Evolutionary conservation across 176 grass and related monocot species (phyloP).

Genomic region (Metroxylon sagu): DNA sequence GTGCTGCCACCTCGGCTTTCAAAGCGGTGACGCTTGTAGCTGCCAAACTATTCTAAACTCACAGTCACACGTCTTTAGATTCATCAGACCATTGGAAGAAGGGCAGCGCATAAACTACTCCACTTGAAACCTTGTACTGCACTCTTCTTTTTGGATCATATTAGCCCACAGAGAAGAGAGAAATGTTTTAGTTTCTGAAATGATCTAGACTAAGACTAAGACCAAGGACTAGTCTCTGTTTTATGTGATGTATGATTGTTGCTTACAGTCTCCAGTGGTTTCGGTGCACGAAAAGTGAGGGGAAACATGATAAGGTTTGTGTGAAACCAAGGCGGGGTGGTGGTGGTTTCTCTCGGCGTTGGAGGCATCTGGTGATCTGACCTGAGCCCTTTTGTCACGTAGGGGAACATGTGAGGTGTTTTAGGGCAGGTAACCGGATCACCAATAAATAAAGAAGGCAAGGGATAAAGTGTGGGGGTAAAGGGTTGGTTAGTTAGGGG

Average conservation of each 20-base stretch:
- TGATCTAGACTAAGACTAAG: too few species aligned
- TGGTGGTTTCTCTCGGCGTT: background rate
- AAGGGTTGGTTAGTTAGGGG: constrained; percentile 1
- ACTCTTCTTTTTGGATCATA: constrained; percentile 1
- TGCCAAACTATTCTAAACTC: background rate
- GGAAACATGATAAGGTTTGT: constrained; percentile 17
- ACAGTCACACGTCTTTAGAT: background rate
- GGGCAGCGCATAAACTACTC: background rate
- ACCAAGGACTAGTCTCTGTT: background rate
- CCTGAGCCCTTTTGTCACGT: background rate
- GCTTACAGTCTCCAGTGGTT: background rate
- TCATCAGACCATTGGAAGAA: background rate
- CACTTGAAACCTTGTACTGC: background rate
- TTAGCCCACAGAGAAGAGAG: background rate
- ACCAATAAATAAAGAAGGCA: background rate
- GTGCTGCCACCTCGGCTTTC: constrained; percentile 5
- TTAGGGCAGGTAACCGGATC: background rate
- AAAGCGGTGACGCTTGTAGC: background rate
- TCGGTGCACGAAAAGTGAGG: constrained; percentile 1
- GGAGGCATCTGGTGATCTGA: background rate
- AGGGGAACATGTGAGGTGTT: constrained; percentile 7
- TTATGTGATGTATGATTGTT: background rate
- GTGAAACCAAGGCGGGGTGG: constrained; percentile 2
- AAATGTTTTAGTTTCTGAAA: too few species aligned
- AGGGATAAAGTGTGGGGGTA: background rate